Evolutionary conservation across 306 rosid genomes (phyloP).

Genomic region (barrel medic (Medicago truncatula)): DNA sequence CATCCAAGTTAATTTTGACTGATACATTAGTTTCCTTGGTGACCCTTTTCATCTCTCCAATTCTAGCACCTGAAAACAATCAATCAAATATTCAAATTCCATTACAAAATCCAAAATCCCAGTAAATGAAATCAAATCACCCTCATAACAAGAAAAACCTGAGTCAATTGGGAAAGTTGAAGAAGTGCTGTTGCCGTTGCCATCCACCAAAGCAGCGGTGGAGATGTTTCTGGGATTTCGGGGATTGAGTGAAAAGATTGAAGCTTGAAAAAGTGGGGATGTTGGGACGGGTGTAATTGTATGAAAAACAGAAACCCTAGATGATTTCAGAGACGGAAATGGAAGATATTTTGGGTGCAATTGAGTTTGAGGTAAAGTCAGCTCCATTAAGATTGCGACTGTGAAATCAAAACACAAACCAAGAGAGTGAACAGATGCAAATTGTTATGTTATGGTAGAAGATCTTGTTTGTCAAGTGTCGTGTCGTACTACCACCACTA

Average conservation of each 20-base stretch:
- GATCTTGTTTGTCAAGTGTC: background rate
- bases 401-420: background rate
- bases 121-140: too few species aligned
- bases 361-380: slow-evolving; percentile 43
- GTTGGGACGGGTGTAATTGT: slow-evolving; percentile 25
- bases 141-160: too few species aligned
- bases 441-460: background rate
- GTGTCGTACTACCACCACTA: too few species aligned
- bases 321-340: slow-evolving; percentile 51
- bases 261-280: slow-evolving; percentile 13
- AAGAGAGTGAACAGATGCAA: background rate
- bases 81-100: too few species aligned
- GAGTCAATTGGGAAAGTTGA: slow-evolving; percentile 48
- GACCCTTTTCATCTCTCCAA: slow-evolving; percentile 87
- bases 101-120: slow-evolving; percentile 12
- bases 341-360: slow-evolving; percentile 48
- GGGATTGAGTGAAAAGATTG: slow-evolving; percentile 46
- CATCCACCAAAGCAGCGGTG: slow-evolving; percentile 49
- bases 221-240: slow-evolving; percentile 41
- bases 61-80: slow-evolving; percentile 78
- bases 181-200: slow-evolving; percentile 46
- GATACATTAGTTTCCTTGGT: slow-evolving; percentile 86
- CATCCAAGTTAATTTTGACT: slow-evolving; percentile 88
- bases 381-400: slow-evolving; percentile 55
- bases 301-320: slow-evolving; percentile 51